These are phyloP conservation scores for Solanum pennellii DNA, from an alignment of 257 asterid genomes.

Conservation along the genomic window DNA sequence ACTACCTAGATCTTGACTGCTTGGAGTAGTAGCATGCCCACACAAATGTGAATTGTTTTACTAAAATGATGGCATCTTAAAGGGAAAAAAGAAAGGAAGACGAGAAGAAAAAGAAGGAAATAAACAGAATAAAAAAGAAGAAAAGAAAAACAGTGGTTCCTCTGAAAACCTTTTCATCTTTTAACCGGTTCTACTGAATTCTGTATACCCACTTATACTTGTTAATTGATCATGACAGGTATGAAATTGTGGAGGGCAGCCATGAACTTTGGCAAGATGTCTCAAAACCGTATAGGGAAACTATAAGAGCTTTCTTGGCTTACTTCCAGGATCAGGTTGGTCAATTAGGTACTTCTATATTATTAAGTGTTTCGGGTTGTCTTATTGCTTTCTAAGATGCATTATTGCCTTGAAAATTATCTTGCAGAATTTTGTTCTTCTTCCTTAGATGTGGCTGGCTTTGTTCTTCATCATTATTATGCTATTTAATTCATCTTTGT, in stretches of 20 bases:
- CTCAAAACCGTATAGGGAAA: constrained; percentile 94
- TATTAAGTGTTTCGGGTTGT: neutral
- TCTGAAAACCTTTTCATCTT: neutral
- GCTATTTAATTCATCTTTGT: neutral
- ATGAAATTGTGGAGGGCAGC: constrained; percentile 81
- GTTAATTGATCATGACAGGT: constrained; percentile 42
- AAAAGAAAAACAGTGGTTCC: neutral
- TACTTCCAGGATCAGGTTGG: constrained; percentile 94
- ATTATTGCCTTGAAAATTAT: neutral
- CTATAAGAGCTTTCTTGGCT: constrained; percentile 89
- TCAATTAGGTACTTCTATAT: neutral
- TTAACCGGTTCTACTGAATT: neutral
- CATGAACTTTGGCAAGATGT: constrained; percentile 83
- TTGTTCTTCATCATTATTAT: neutral
- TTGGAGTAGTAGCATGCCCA: neutral
- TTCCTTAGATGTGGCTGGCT: neutral
- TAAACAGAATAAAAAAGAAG: neutral
- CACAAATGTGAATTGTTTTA: neutral
- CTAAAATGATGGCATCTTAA: neutral
- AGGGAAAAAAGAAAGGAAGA: neutral
- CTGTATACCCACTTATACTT: constrained; percentile 6
- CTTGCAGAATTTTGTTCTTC: neutral
- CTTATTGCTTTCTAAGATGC: neutral
- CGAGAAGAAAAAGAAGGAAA: neutral
- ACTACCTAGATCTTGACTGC: neutral